A percentile compares a stretch with the other conserved stretches of the same genome.
These are phyloP conservation scores for Termitomyces sp. DNA, from an alignment of 768 basidiomycete species.

Conservation along the genomic window DNA sequence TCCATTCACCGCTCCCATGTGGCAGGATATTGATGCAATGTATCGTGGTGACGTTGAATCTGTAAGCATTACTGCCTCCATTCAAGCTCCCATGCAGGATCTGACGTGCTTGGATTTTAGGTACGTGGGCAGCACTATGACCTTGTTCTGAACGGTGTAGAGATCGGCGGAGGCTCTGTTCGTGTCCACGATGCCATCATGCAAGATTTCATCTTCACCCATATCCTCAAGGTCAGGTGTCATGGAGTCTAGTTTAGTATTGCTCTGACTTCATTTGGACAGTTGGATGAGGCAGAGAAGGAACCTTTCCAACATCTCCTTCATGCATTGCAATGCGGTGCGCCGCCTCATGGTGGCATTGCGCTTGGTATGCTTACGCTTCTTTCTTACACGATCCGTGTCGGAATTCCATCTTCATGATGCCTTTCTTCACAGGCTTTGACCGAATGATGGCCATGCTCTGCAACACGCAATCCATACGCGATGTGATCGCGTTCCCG, in stretches of 20 bases:
- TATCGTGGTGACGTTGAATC: constrained; percentile 65
- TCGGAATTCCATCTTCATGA: constrained; percentile 1
- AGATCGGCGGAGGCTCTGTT: constrained; percentile 93
- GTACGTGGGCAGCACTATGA: constrained; percentile 97
- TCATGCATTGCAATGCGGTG: constrained; percentile 84
- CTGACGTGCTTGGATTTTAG: constrained; percentile 32
- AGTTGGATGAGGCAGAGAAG: constrained; percentile 76
- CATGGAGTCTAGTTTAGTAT: not conserved
- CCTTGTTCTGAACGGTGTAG: constrained; percentile 89
- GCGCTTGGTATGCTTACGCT: constrained; percentile 68
- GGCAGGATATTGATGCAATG: constrained; percentile 79
- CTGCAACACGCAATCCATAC: constrained; percentile 82
- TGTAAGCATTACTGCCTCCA: constrained; percentile 31
- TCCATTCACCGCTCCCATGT: constrained; percentile 96
- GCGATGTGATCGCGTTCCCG: constrained; percentile 96
- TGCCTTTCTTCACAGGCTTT: constrained; percentile 56
- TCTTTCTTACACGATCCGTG: constrained; percentile 16
- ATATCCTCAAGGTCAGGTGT: constrained; percentile 70
- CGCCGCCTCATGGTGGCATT: constrained; percentile 94
- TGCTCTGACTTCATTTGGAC: constrained; percentile 14
- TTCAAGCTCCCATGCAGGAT: not conserved
- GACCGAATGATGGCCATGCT: constrained; percentile 92
- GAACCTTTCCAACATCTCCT: constrained; percentile 80
- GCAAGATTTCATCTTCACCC: constrained; percentile 79
- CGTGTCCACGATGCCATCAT: constrained; percentile 85